A percentile compares a stretch with the other conserved stretches of the same genome.
phyloP scores from a whole-genome alignment of 306 rosid genomes.

The Trichosanthes truncata region DNA sequence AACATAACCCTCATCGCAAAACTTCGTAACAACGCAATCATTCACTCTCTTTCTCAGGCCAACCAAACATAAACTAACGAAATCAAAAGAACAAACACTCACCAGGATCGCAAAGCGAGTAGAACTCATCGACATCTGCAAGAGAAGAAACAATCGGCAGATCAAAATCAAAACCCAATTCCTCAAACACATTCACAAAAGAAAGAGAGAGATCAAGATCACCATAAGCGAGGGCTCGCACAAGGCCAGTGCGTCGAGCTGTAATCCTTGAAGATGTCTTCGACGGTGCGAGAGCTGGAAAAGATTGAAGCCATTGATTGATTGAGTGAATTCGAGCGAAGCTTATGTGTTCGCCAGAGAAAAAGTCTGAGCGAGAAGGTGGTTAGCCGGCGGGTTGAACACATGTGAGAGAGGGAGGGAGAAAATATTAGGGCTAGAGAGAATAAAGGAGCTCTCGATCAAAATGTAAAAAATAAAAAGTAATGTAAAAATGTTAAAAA shows the following conservation, averaged over 20 bases:
- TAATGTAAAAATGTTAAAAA: too few species aligned
- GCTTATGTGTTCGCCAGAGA: too few species aligned
- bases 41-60: neutral
- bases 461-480: too few species aligned
- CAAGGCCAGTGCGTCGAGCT: conserved; percentile 32
- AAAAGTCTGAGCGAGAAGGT: too few species aligned
- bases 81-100: neutral
- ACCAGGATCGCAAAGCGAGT: conserved; percentile 53
- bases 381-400: too few species aligned
- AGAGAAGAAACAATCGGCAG: conserved; percentile 5
- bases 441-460: too few species aligned
- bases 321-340: neutral
- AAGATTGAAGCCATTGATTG: conserved; percentile 21
- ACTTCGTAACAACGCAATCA: neutral
- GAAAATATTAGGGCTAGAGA: too few species aligned
- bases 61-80: neutral
- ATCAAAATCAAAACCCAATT: too few species aligned
- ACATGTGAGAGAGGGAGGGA: too few species aligned
- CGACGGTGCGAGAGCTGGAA: conserved; percentile 39
- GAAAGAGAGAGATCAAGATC: conserved; percentile 1
- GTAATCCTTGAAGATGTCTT: conserved; percentile 57
- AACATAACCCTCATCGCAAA: too few species aligned
- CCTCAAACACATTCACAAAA: neutral
- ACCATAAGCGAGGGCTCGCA: conserved; percentile 50
- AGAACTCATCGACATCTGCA: conserved; percentile 41